A percentile compares a stretch with the other conserved stretches of the same genome.
Conservation (phyloP, 805 yeast species). For the Yarrowia bubula region DNA sequence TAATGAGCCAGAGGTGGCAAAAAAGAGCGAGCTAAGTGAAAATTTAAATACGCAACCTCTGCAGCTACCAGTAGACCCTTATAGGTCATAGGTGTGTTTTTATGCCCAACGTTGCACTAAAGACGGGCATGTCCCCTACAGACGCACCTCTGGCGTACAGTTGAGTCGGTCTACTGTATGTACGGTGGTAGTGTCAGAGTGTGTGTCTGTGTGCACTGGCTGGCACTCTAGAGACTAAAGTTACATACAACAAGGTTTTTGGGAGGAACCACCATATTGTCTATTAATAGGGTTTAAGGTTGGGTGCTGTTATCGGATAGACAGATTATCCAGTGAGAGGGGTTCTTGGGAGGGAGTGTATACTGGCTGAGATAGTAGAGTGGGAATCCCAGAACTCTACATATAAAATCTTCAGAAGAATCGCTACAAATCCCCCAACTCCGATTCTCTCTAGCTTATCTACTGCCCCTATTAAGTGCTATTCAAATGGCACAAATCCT, state of each 20-base stretch:
- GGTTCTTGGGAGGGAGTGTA: not conserved
- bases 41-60: not conserved
- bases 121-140: not conserved
- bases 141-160: not conserved
- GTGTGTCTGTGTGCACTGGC: not conserved
- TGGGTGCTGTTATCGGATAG: conserved; percentile 23
- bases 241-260: conserved; percentile 2
- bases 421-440: no score
- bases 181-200: no score
- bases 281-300: not conserved
- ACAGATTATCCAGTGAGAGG: conserved; percentile 24
- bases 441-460: not conserved
- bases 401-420: no score
- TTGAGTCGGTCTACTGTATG: not conserved
- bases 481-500: not conserved
- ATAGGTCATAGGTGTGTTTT: not conserved
- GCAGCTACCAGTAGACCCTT: conserved; percentile 1
- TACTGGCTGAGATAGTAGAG: not conserved
- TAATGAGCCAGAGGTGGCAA: not conserved
- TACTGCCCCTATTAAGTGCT: no score
- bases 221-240: not conserved
- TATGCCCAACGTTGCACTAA: conserved; percentile 1
- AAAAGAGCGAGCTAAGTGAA: not conserved
- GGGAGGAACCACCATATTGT: conserved; percentile 16
- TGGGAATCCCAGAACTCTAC: no score